Evolutionary conservation across 2,329 filamentous ascomycete genomes (phyloP), one percentile per base, ranked within the genome.

Genomic region (Stagonosporopsis cucurbitacearum): DNA sequence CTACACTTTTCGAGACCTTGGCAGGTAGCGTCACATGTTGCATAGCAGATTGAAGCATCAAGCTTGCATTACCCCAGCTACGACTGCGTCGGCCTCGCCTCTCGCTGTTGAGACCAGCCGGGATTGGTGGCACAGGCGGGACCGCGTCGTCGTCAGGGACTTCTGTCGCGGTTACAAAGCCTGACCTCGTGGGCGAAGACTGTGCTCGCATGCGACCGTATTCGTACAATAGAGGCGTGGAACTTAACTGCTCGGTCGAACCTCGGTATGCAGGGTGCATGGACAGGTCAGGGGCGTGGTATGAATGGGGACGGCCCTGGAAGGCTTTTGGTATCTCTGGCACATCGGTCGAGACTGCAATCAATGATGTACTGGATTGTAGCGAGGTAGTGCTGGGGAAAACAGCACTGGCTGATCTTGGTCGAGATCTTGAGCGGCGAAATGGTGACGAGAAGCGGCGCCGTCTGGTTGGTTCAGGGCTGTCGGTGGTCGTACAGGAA

Each of bases 401-500:
- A 9, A 54, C 60, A 26, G 71, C 67, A 46, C 72, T 74, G 36
- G 42, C 66, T 7, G 72, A 69, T 47, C 72, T 58, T 22, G 67
- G 71, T 44, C 70, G 45, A 23, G 55, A 58, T 30, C 65, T 68
- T 1, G 68, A 66, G n/a, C 70, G 72, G 46, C 68, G 70, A 30
- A 75, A 74, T 4, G 71, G 68, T 1, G 67, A 73, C 11, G 71
- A 74, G 43, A 75, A 68, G 17, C 71, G 66, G 5, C 69, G 62
- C 42, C 60, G 70, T 57, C 61, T 72, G 49, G 65, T 72, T 35
- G 66, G 63, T 13, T 62, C 57, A 17, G 60, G 47, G 30, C 50
- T 50, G 11, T 60, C 56, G 20, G 47, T 40, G 25, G 61, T 62
- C 11, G 59, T 50, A 25, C 50, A 54, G 19, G 53, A 54, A 26